Percentiles rank a stretch among this genome's conserved stretches.
Conservation (phyloP, 2,329 filamentous ascomycete genomes). For the Colletotrichum gloeosporioides region DNA sequence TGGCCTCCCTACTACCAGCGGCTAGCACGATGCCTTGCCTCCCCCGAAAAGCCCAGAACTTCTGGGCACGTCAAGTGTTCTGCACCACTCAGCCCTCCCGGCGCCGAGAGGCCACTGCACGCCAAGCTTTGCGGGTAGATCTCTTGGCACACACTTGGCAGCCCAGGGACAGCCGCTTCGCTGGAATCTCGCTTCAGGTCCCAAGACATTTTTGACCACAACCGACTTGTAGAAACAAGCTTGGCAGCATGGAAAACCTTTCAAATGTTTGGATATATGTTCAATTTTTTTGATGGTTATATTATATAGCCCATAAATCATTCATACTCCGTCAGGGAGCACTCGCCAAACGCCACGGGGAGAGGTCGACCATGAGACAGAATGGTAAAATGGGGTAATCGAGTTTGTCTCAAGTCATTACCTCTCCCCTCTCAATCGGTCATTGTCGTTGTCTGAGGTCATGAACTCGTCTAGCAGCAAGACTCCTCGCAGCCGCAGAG, state of each 20-base stretch:
- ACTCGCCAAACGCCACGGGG: constrained; percentile 13
- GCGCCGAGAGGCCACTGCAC: background rate
- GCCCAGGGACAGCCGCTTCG: background rate
- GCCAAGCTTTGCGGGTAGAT: constrained; percentile 21
- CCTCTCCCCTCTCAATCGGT: background rate
- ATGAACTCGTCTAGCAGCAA: constrained; percentile 40
- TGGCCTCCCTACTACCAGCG: background rate
- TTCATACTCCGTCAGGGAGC: background rate
- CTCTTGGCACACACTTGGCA: constrained; percentile 18
- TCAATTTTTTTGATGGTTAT: background rate
- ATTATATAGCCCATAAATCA: background rate
- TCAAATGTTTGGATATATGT: background rate
- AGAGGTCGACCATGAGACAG: background rate
- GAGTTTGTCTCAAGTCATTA: background rate
- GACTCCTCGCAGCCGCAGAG: constrained; percentile 49
- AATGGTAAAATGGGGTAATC: background rate
- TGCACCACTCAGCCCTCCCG: background rate
- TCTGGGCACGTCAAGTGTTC: background rate
- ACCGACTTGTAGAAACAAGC: background rate
- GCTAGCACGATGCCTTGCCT: background rate
- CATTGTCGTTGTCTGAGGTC: background rate
- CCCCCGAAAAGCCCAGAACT: background rate
- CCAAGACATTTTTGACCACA: background rate
- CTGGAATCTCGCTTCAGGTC: background rate
- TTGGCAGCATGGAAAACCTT: background rate